These are phyloP conservation scores for Moesziomyces parantarcticus DNA, from an alignment of 1,284 basidiomycete genomes.

Conservation along the genomic window DNA sequence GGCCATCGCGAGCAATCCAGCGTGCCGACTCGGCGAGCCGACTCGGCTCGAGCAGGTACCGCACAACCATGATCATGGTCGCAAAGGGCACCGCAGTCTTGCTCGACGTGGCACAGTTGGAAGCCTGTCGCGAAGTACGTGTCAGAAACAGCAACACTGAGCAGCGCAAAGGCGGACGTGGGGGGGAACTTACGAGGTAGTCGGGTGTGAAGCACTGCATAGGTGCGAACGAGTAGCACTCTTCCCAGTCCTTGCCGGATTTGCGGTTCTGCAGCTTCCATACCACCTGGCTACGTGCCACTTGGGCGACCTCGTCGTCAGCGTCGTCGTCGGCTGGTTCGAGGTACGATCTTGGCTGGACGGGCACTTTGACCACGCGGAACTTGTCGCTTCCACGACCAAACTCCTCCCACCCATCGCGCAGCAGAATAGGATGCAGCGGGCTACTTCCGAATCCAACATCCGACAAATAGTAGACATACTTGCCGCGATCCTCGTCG, in stretches of 20 bases:
- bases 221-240: slow-evolving; percentile 32
- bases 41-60: slow-evolving; percentile 1
- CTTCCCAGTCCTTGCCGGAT: slow-evolving; percentile 15
- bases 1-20: slow-evolving; percentile 5
- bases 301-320: neutral
- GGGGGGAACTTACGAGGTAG: slow-evolving; percentile 7
- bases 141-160: neutral
- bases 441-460: slow-evolving; percentile 36
- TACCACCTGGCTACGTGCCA: neutral
- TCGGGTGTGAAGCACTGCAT: slow-evolving; percentile 23
- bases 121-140: neutral
- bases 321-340: slow-evolving; percentile 3
- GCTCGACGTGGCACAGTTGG: neutral
- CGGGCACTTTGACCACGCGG: slow-evolving; percentile 1
- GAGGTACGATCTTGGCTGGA: slow-evolving; percentile 18
- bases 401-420: slow-evolving; percentile 24
- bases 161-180: neutral
- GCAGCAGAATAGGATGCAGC: slow-evolving; percentile 29
- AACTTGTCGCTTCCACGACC: slow-evolving; percentile 20
- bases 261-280: slow-evolving; percentile 36
- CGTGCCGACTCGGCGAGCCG: neutral
- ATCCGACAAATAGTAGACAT: slow-evolving; percentile 34
- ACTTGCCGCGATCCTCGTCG: neutral
- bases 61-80: slow-evolving; percentile 25
- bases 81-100: slow-evolving; percentile 16